Evolutionary conservation across 1,284 basidiomycete species (phyloP), one percentile per base, ranked within the genome.

Genomic region (Moniliophthora roreri): DNA sequence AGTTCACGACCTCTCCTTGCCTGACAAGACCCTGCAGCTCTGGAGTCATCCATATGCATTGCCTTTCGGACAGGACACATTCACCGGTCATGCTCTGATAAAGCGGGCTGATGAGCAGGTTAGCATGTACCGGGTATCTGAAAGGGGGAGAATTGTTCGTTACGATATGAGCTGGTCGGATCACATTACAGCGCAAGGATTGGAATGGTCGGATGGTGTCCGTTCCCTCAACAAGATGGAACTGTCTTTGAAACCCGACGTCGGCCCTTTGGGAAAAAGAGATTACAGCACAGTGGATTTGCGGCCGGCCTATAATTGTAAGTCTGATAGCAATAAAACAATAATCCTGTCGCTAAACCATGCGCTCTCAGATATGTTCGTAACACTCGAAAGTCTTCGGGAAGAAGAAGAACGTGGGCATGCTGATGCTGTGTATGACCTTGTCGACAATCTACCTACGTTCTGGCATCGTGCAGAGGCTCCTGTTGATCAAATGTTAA

Each of bases 1-100:
- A 1, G 63, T 87, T 3, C 89, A 89, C 54, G 83, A 87, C 61
- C 76, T 86, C 26, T 74, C 75, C 35, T 70, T 68, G 23, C 65
- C 70, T 2, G 72, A 72, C 36, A 61, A 63, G 20, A 69, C 79
- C n/a, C 53, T 81, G 16, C 74, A 77, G 38, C 63, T 76, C 50
- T 66, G 78, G 51, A 63, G 69, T 11, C 54, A 67, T 2, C 81
- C 86, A 2, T 79, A 80, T 56, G 68, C 66, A 44, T 62, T 85
- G 11, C 66, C 76, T 5, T 58, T 71, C 9, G 59, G 69, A 7
- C 52, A 58, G 13, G 55, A 59, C 51, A 66, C 59, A 15, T 70
- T 74, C 54, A 52, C 67, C 10, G 84, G 85, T 4, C 73, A 79
- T 53, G 66, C 75, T 18, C 63, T 85, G 18, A 60, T 77, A 46